Evolutionary conservation across 768 basidiomycete species (phyloP).

Genomic region (Gloeopeniophorella convolvens): DNA sequence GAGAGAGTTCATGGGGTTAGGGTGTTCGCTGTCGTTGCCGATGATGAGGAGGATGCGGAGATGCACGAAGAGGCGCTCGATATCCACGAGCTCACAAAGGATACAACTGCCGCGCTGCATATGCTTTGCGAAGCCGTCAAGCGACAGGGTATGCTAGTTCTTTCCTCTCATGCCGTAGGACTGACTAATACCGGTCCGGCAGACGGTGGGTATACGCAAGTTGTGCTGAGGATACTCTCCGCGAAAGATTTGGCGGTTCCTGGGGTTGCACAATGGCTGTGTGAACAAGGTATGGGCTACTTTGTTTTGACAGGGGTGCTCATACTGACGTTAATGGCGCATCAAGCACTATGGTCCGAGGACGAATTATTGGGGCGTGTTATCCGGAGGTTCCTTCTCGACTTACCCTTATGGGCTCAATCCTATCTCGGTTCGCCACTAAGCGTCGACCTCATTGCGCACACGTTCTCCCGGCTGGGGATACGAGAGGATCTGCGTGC

Average conservation of each 20-base stretch:
- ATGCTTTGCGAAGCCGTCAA: conserved; percentile 12
- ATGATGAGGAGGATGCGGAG: not conserved
- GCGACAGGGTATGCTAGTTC: not conserved
- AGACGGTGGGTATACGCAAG: conserved; percentile 37
- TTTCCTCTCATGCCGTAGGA: not conserved
- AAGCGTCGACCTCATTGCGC: conserved; percentile 2
- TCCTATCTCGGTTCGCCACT: conserved; percentile 13
- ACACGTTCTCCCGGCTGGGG: conserved; percentile 13
- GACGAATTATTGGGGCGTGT: conserved; percentile 1
- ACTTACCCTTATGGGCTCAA: conserved; percentile 12
- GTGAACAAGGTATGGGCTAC: conserved; percentile 33
- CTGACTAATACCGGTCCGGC: not conserved
- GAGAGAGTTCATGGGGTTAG: conserved; percentile 4
- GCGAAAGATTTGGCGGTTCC: conserved; percentile 28
- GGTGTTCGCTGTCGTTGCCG: not conserved
- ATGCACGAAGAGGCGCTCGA: not conserved
- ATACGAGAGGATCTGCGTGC: not conserved
- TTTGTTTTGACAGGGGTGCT: not conserved
- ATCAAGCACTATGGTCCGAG: conserved; percentile 4
- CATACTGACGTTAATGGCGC: conserved; percentile 14
- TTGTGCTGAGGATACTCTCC: conserved; percentile 38
- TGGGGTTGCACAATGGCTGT: conserved; percentile 36
- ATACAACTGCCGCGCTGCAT: not conserved
- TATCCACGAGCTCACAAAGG: not conserved
- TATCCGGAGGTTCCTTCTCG: conserved; percentile 12